Conservation (phyloP, 23 red algal genomes). For the Agarophyton chilense region DNA sequence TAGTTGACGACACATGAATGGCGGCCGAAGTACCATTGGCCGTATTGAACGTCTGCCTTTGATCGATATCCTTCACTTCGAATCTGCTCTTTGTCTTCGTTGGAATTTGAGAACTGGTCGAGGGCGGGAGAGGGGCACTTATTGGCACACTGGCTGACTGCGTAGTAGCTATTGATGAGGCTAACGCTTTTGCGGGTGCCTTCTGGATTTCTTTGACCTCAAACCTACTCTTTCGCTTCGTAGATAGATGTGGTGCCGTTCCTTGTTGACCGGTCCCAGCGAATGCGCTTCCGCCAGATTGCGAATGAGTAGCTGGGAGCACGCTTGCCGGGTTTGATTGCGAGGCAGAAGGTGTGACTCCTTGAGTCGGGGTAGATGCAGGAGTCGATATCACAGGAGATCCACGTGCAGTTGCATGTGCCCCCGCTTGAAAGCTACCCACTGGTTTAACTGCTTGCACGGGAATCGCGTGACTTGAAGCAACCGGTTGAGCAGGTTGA, state of each 20-base stretch:
- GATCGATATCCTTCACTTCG: slow-evolving; percentile 71
- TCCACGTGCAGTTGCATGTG: neutral
- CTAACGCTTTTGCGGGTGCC: neutral
- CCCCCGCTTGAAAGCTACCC: neutral
- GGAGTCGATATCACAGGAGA: neutral
- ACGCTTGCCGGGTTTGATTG: neutral
- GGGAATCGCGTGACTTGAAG: neutral
- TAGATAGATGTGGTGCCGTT: neutral
- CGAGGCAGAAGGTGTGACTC: neutral
- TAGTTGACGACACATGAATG: slow-evolving; percentile 20
- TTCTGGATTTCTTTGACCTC: slow-evolving; percentile 65
- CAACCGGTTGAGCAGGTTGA: neutral
- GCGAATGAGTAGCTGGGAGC: neutral
- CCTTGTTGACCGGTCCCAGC: neutral
- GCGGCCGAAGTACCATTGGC: slow-evolving; percentile 13
- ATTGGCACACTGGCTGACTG: neutral
- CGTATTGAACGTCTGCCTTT: neutral
- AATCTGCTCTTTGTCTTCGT: slow-evolving; percentile 50
- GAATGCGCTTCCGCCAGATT: neutral
- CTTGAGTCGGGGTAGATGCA: neutral
- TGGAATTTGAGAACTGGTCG: neutral
- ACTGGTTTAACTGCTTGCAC: neutral
- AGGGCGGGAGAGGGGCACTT: neutral
- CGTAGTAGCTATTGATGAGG: neutral
- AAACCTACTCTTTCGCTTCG: slow-evolving; percentile 61